Percentiles rank a stretch among this genome's conserved stretches.
Conservation (phyloP, 257 asterid genomes). For the Fraxinus cuspidata region DNA sequence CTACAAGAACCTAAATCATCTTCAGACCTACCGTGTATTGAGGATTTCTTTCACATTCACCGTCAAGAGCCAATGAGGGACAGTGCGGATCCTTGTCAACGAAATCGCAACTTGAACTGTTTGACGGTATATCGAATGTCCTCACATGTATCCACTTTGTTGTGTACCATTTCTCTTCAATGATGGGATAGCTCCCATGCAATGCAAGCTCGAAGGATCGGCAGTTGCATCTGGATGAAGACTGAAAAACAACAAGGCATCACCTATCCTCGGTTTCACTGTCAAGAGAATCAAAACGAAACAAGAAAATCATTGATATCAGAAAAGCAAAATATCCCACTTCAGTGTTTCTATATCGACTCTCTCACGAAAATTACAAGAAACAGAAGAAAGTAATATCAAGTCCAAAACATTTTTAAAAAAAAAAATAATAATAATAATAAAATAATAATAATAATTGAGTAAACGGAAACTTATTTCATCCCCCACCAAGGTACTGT, state of each 20-base stretch:
- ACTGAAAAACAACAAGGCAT: conserved; percentile 82
- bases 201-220: conserved; percentile 72
- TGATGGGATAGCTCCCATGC: conserved; percentile 54
- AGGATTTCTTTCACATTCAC: conserved; percentile 70
- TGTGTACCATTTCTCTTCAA: conserved; percentile 71
- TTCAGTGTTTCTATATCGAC: background rate
- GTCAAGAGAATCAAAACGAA: conserved; percentile 18
- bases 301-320: background rate
- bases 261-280: conserved; percentile 84
- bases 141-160: conserved; percentile 47
- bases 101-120: no score
- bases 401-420: no score
- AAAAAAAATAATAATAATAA: no score
- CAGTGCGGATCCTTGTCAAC: no score
- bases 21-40: conserved; percentile 57
- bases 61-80: conserved; percentile 54
- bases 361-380: background rate
- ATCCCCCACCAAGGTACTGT: no score
- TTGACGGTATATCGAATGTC: conserved; percentile 44
- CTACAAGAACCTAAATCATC: conserved; percentile 46
- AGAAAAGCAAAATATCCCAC: background rate
- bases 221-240: conserved; percentile 78
- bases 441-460: no score
- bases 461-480: no score
- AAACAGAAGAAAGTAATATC: background rate